phyloP scores from a whole-genome alignment of 1,284 basidiomycete species.

The Termitomyces sp. region DNA sequence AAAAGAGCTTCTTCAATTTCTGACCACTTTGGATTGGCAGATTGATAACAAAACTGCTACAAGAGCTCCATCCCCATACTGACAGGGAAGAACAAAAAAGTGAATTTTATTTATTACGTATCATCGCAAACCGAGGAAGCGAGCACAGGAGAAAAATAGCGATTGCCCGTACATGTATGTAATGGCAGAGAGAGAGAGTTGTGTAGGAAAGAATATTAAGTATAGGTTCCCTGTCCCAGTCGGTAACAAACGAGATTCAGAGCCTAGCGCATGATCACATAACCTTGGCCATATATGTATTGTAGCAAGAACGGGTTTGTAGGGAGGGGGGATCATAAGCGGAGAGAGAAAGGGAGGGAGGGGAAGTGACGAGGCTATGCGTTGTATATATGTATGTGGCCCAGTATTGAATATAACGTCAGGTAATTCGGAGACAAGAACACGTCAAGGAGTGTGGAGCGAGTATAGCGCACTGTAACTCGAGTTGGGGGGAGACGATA shows the following conservation, averaged over 20 bases:
- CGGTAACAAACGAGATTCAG: constrained; percentile 3
- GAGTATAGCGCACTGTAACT: constrained; percentile 26
- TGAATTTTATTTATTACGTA: not conserved
- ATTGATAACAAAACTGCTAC: too few relatives aligned
- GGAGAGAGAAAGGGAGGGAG: not conserved
- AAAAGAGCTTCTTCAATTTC: too few relatives aligned
- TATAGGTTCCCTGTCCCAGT: constrained; percentile 6
- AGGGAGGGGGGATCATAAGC: not conserved
- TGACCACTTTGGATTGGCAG: too few relatives aligned
- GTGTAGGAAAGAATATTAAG: constrained; percentile 2
- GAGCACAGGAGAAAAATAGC: not conserved
- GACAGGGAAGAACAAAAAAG: not conserved
- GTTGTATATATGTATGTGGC: constrained; percentile 1
- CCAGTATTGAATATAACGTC: constrained; percentile 9
- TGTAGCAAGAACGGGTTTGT: not conserved
- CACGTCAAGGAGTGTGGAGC: constrained; percentile 20
- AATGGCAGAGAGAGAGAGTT: not conserved
- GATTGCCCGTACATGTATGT: not conserved
- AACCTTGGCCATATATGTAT: constrained; percentile 3
- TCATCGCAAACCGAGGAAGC: not conserved
- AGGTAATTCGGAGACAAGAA: constrained; percentile 7
- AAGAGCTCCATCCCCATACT: too few relatives aligned
- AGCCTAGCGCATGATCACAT: constrained; percentile 2
- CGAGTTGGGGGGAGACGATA: constrained; percentile 21
- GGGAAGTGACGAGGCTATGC: not conserved